phyloP scores from a whole-genome alignment of 2,329 filamentous ascomycete genomes.

The Keithomyces neogunnii region DNA sequence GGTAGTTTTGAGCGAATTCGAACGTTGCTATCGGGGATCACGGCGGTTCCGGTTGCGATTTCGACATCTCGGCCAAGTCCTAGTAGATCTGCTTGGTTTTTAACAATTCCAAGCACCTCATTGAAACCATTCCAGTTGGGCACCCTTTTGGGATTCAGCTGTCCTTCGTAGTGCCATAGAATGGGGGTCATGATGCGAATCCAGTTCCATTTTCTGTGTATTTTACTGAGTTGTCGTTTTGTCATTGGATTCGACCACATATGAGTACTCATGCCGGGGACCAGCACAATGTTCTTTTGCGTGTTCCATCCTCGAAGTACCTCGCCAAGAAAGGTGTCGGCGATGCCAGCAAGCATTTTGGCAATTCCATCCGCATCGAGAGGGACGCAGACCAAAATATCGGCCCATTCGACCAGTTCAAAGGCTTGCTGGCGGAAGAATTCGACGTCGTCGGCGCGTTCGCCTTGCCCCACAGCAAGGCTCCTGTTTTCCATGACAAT shows the following conservation, averaged over 20 bases:
- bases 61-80: constrained; percentile 66
- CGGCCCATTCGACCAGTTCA: constrained; percentile 78
- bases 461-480: constrained; percentile 21
- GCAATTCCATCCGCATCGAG: constrained; percentile 78
- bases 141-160: constrained; percentile 40
- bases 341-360: constrained; percentile 79
- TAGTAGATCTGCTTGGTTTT: constrained; percentile 69
- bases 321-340: constrained; percentile 72
- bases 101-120: constrained; percentile 64
- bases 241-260: constrained; percentile 91
- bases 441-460: constrained; percentile 40
- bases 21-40: constrained; percentile 23
- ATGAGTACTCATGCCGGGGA: constrained; percentile 79
- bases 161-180: constrained; percentile 66
- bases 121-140: constrained; percentile 58
- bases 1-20: constrained; percentile 49
- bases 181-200: constrained; percentile 73
- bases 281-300: constrained; percentile 73
- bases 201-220: constrained; percentile 80
- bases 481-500: constrained; percentile 49
- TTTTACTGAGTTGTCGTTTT: constrained; percentile 76
- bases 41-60: constrained; percentile 33
- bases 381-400: constrained; percentile 75
- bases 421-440: constrained; percentile 42
- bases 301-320: constrained; percentile 81